These are phyloP conservation scores for Astragalus glycyphyllos DNA, from an alignment of 306 rosid genomes.

Conservation along the genomic window DNA sequence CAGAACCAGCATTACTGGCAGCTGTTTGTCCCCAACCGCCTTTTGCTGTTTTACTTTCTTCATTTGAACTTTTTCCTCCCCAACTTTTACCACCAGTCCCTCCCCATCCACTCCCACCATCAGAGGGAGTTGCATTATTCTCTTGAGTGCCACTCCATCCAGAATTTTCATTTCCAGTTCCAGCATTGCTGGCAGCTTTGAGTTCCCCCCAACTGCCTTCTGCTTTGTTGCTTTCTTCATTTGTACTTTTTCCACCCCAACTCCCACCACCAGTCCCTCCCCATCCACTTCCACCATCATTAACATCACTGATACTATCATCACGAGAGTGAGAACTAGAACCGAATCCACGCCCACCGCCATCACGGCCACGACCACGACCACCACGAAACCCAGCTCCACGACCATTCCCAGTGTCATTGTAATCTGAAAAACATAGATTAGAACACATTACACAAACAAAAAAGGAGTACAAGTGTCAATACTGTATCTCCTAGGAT, in stretches of 20 bases:
- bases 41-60: conserved; percentile 1
- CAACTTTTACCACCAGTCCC: conserved; percentile 34
- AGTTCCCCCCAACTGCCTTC: conserved; percentile 5
- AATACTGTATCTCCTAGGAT: background rate
- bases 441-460: conserved; percentile 31
- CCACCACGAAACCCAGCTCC: conserved; percentile 22
- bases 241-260: conserved; percentile 18
- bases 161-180: conserved; percentile 21
- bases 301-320: background rate
- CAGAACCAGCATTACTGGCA: conserved; percentile 13
- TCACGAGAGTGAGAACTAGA: conserved; percentile 5
- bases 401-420: conserved; percentile 36
- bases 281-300: background rate
- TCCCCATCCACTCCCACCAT: conserved; percentile 25
- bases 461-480: conserved; percentile 19
- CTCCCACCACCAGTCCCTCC: conserved; percentile 5
- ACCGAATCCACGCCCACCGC: conserved; percentile 19
- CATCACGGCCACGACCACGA: background rate
- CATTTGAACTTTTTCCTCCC: conserved; percentile 33
- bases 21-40: conserved; percentile 7
- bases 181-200: background rate
- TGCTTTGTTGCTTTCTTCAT: background rate
- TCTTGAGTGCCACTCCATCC: background rate
- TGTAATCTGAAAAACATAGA: conserved; percentile 41
- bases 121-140: conserved; percentile 13